Conservation (phyloP, 2,329 filamentous ascomycete species). For the Aspergillus ruber region DNA sequence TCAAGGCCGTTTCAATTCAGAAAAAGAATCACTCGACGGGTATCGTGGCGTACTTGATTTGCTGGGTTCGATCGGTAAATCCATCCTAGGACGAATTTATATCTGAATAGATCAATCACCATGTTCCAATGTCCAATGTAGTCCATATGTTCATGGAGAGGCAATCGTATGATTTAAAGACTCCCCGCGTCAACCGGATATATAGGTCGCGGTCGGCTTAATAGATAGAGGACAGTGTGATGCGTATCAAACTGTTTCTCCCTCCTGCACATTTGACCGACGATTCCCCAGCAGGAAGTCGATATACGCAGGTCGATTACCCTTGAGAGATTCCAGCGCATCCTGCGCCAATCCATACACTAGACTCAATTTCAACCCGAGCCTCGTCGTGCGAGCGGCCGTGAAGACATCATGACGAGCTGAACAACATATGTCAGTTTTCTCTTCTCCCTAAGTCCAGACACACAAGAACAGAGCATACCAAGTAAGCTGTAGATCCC, state of each 20-base stretch:
- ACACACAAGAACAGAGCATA: constrained; percentile 40
- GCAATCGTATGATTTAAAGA: no score
- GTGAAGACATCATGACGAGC: constrained; percentile 74
- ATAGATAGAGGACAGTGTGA: not conserved
- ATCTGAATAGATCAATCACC: no score
- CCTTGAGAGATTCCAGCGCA: constrained; percentile 59
- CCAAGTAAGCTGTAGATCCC: constrained; percentile 83
- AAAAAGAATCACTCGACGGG: no score
- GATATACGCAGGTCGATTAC: constrained; percentile 68
- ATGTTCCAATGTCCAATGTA: no score
- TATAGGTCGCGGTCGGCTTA: no score
- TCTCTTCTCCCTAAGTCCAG: not conserved
- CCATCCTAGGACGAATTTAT: no score
- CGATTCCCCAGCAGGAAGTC: constrained; percentile 54
- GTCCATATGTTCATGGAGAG: no score
- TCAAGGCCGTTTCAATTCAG: no score
- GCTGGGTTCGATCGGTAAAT: no score
- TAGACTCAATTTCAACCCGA: constrained; percentile 71
- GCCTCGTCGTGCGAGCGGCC: constrained; percentile 69
- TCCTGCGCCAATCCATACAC: constrained; percentile 79
- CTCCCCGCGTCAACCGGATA: no score
- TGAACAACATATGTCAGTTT: constrained; percentile 29
- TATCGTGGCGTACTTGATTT: no score
- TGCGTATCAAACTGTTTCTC: constrained; percentile 11
- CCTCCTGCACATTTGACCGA: constrained; percentile 15